Conservation (phyloP, 2,329 filamentous ascomycete genomes). For the Emergomyces africanus region DNA sequence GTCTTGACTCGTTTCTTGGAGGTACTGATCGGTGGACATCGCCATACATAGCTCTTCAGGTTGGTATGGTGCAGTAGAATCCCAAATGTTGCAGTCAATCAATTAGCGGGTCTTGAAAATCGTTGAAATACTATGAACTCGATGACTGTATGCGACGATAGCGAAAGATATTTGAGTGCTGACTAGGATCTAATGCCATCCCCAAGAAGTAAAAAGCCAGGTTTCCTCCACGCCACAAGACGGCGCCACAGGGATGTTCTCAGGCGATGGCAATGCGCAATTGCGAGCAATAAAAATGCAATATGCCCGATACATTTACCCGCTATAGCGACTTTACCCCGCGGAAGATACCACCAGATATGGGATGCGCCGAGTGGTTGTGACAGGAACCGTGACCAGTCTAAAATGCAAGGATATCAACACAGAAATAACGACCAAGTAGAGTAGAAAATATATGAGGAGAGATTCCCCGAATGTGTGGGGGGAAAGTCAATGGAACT, state of each 20-base stretch:
- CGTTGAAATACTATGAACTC: not conserved
- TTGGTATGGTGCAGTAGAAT: slow-evolving; percentile 11
- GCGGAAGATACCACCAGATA: slow-evolving; percentile 3
- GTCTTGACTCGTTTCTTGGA: slow-evolving; percentile 20
- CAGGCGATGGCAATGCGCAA: slow-evolving; percentile 6
- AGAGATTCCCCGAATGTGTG: slow-evolving; percentile 9
- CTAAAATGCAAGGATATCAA: slow-evolving; percentile 4
- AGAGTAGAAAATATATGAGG: slow-evolving; percentile 7
- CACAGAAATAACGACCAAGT: slow-evolving; percentile 9
- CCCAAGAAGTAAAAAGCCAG: slow-evolving; percentile 7
- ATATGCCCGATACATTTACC: slow-evolving; percentile 2
- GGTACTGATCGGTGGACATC: slow-evolving; percentile 23
- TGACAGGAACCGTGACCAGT: not conserved
- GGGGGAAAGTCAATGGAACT: slow-evolving; percentile 8
- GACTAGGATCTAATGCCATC: slow-evolving; percentile 10
- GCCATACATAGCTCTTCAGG: slow-evolving; percentile 29
- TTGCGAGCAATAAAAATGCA: slow-evolving; percentile 3
- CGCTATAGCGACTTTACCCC: slow-evolving; percentile 3
- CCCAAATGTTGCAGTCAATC: not conserved
- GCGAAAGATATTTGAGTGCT: slow-evolving; percentile 4
- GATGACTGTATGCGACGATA: slow-evolving; percentile 6
- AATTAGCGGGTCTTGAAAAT: not conserved
- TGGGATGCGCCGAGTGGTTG: not conserved
- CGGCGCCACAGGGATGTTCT: slow-evolving; percentile 6
- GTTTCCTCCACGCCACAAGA: slow-evolving; percentile 7